Conservation (phyloP, 345 rosid genomes). For the Iberis pinnata region DNA sequence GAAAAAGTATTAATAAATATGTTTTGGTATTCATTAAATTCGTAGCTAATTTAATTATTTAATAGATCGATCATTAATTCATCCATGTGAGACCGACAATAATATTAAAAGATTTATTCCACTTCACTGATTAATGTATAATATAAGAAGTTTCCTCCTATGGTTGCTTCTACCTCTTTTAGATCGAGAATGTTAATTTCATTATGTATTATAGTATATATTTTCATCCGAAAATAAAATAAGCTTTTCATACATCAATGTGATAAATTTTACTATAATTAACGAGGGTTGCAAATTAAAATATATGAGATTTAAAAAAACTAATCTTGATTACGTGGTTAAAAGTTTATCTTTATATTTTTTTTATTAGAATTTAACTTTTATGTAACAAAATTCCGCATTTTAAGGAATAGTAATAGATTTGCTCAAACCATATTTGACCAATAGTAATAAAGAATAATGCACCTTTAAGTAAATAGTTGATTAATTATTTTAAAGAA, state of each 20-base stretch:
- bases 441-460: not conserved
- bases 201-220: not conserved
- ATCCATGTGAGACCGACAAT: constrained; percentile 25
- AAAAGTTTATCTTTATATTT: no score
- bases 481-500: not conserved
- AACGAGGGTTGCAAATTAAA: no score
- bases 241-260: not conserved
- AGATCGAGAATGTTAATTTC: not conserved
- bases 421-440: not conserved
- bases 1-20: constrained; percentile 16
- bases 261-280: not conserved
- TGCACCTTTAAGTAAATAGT: not conserved
- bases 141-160: constrained; percentile 5
- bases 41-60: constrained; percentile 2
- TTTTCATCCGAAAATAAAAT: not conserved
- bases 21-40: constrained; percentile 20
- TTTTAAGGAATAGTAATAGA: no score
- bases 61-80: constrained; percentile 24
- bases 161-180: constrained; percentile 4
- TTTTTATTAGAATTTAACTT: no score
- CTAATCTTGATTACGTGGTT: no score
- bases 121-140: constrained; percentile 4
- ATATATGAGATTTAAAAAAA: no score
- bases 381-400: no score
- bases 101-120: constrained; percentile 21